phyloP scores from a whole-genome alignment of 1,139 yeast species.

The Lodderomyces oxycetoniae region DNA sequence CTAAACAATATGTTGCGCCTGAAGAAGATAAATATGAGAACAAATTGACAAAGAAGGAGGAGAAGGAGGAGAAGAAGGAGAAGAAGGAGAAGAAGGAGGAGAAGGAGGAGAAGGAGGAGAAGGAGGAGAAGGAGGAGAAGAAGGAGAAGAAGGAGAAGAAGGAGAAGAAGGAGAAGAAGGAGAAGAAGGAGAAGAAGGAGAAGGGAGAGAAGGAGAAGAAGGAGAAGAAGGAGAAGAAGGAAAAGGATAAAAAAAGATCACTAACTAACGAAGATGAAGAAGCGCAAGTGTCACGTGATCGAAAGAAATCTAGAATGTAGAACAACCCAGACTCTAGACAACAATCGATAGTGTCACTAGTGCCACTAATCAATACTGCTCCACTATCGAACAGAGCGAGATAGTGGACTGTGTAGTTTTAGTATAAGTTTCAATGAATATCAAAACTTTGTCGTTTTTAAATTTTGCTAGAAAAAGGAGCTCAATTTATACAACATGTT shows the following conservation, averaged over 20 bases:
- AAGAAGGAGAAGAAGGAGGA: slow-evolving; percentile 22
- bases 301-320: no score
- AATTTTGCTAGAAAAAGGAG: no score
- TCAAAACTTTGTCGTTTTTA: no score
- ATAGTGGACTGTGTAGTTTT: no score
- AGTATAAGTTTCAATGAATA: no score
- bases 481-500: no score
- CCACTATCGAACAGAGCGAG: no score
- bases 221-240: slow-evolving; percentile 6
- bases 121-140: slow-evolving; percentile 17
- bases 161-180: neutral
- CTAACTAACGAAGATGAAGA: no score
- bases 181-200: neutral
- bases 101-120: slow-evolving; percentile 19
- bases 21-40: slow-evolving; percentile 57
- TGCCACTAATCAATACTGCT: no score
- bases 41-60: slow-evolving; percentile 18
- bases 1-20: slow-evolving; percentile 81
- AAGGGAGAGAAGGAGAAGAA: neutral
- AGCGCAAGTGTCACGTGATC: no score
- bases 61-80: slow-evolving; percentile 19
- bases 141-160: slow-evolving; percentile 7
- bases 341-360: no score
- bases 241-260: slow-evolving; percentile 11
- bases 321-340: no score